Evolutionary conservation across 1,139 yeast genomes (phyloP).

Genomic region (Yamadazyma atmosphaerica): DNA sequence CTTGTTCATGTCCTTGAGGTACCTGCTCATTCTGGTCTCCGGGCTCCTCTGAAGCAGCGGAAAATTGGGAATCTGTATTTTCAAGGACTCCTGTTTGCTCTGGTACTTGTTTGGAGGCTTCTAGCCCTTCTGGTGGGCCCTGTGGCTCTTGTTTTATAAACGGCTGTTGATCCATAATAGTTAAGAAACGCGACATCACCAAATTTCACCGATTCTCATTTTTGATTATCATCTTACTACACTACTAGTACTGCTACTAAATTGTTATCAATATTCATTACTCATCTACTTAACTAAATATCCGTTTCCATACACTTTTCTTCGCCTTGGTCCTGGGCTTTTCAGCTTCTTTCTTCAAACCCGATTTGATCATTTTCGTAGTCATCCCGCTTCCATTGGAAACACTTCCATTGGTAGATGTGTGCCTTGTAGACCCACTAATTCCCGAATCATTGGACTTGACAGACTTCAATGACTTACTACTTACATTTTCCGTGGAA

Average conservation of each 20-base stretch:
- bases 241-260: background rate
- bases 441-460: slow-evolving; percentile 2
- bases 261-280: no score
- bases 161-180: no score
- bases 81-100: no score
- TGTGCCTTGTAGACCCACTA: slow-evolving; percentile 1
- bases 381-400: slow-evolving; percentile 13
- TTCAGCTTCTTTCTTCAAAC: slow-evolving; percentile 12
- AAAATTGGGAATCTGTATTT: no score
- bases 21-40: no score
- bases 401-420: background rate
- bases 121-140: no score
- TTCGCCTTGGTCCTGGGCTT: slow-evolving; percentile 12
- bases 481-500: slow-evolving; percentile 8
- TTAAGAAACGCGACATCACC: no score
- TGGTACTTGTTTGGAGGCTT: no score
- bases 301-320: slow-evolving; percentile 17
- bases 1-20: slow-evolving; percentile 9
- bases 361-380: slow-evolving; percentile 14
- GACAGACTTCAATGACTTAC: slow-evolving; percentile 6
- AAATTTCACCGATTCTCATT: no score
- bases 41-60: no score
- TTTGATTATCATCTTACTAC: no score
- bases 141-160: no score
- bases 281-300: slow-evolving; percentile 10